Evolutionary conservation across 495 filamentous ascomycete species (phyloP), one percentile per base, ranked within the genome.

Genomic region (Rusavskia elegans): DNA sequence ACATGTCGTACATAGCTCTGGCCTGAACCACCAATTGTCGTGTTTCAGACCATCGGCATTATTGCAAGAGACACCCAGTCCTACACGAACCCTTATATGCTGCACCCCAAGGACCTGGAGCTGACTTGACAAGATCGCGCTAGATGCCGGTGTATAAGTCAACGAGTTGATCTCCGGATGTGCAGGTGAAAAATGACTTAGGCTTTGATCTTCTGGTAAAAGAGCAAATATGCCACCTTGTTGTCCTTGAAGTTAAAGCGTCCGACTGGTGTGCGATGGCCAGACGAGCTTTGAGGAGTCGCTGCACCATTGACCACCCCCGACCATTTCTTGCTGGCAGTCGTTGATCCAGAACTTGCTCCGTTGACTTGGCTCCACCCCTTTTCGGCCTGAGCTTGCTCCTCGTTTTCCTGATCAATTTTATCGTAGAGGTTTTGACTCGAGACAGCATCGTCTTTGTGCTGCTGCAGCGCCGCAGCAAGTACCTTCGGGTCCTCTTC

Each of bases 141-240:
- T 35, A 6, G 25, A 27, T 27, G 7, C 2, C 25, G 25, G 25
- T 27, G 25, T 27, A 6, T 3, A 6, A 27, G 25, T 6, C 25
- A 7, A 35, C 32, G 32, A 35, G 5, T 11, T 35, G 32, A 35
- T 35, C 9, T 35, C 13, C 32, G 10, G 11, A 35, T 11, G 32
- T 14, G 13, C 13, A 7, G 32, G 9, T 35, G 13, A 7, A 35
- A 11, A 3, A 17, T 11, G 3, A 13, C 29, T 50, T 17, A 53
- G 10, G 55, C 37, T 56, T 59, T 10, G 38, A 95, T 78, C 55
- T 77, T 81, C 69, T 95, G 82, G 64, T 98, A 98, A 68, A 98
- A 93, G 63, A 98, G 67, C 54, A 98, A 77, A 67, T 98, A 98
- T 14, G 92, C 92, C 50, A 95, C 89, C 71, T 94, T 95, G 71